phyloP scores from a whole-genome alignment of 2,329 filamentous ascomycete genomes.

The Aspergillus oerlinghausenensis region DNA sequence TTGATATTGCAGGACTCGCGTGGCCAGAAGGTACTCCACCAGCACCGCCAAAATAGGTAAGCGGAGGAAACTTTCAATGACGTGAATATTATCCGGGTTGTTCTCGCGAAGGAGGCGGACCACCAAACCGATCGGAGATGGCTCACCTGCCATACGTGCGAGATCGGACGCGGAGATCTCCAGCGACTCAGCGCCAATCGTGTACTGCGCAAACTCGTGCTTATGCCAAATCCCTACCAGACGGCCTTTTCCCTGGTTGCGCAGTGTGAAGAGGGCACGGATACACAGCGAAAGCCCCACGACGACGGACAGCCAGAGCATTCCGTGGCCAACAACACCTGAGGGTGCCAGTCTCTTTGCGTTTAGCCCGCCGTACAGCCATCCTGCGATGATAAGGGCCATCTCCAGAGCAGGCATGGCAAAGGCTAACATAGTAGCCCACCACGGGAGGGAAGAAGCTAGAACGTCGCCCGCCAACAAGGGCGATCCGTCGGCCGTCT shows the following conservation, averaged over 20 bases:
- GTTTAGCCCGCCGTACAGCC: constrained; percentile 1
- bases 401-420: neutral
- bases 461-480: neutral
- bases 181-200: neutral
- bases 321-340: neutral
- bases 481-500: neutral
- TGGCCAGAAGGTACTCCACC: constrained; percentile 1
- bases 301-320: neutral
- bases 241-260: neutral
- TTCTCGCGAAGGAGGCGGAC: neutral
- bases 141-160: neutral
- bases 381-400: neutral
- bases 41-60: neutral
- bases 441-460: neutral
- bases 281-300: neutral
- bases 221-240: neutral
- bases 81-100: neutral
- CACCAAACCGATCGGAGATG: neutral
- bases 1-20: neutral
- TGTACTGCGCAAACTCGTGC: neutral
- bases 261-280: neutral
- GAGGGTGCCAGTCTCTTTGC: neutral
- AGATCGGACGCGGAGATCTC: neutral
- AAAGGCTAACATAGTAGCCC: neutral
- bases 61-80: neutral